phyloP scores from a whole-genome alignment of 192 early-diverging fungal species.

The Linnemannia exigua region DNA sequence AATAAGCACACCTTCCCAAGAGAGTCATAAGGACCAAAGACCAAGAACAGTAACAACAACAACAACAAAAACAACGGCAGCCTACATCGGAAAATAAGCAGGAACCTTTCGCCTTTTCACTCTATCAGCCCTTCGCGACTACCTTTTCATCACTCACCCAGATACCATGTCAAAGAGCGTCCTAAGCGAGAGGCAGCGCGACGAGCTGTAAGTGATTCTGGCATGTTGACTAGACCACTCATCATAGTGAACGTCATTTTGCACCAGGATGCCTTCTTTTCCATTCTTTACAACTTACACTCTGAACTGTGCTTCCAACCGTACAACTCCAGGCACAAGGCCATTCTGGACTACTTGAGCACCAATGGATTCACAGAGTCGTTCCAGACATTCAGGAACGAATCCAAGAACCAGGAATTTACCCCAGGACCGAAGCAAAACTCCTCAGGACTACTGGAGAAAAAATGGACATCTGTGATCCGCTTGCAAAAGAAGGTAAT shows the following conservation, averaged over 20 bases:
- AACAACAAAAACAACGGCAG: background rate
- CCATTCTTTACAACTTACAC: background rate
- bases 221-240: background rate
- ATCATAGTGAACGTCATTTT: background rate
- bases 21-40: background rate
- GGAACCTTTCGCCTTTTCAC: background rate
- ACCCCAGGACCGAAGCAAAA: slow-evolving; percentile 81
- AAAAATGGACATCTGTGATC: slow-evolving; percentile 97
- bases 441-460: slow-evolving; percentile 85
- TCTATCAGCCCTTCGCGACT: background rate
- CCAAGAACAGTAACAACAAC: background rate
- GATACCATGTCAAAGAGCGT: slow-evolving; percentile 58
- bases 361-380: slow-evolving; percentile 79
- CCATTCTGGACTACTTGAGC: slow-evolving; percentile 92
- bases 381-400: slow-evolving; percentile 75
- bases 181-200: slow-evolving; percentile 80
- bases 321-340: slow-evolving; percentile 68
- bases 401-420: slow-evolving; percentile 82
- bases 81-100: background rate
- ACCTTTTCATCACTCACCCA: background rate
- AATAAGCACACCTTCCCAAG: background rate
- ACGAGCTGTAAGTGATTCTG: slow-evolving; percentile 74
- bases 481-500: slow-evolving; percentile 89
- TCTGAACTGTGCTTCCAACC: background rate
- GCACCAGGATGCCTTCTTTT: background rate